Percentiles rank a stretch among this genome's conserved stretches.
Conservation (phyloP, 2,329 filamentous ascomycete genomes). For the Lecanicillium sp. region DNA sequence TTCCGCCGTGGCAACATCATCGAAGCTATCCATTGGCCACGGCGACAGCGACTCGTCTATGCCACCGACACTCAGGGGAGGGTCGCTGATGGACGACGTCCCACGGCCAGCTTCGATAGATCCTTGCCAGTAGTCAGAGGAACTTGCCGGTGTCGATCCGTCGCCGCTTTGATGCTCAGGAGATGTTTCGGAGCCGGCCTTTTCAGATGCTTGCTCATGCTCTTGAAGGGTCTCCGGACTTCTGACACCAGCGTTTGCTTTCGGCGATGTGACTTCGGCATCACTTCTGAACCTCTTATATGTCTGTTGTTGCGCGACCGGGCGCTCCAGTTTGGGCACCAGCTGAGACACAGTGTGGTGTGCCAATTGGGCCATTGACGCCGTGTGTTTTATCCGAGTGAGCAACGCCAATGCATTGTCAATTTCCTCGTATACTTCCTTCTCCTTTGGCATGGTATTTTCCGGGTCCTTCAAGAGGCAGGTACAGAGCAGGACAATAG, state of each 20-base stretch:
- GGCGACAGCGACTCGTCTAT: constrained; percentile 10
- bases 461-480: constrained; percentile 44
- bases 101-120: neutral
- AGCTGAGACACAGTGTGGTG: neutral
- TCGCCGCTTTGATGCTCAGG: constrained; percentile 2
- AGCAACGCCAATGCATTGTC: constrained; percentile 8
- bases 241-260: too few relatives aligned
- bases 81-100: neutral
- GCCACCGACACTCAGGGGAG: neutral
- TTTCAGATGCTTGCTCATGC: neutral
- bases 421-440: constrained; percentile 2
- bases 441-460: constrained; percentile 28
- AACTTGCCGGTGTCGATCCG: neutral
- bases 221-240: neutral
- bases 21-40: neutral
- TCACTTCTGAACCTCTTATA: constrained; percentile 1
- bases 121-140: constrained; percentile 7
- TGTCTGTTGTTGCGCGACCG: neutral
- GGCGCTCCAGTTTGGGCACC: neutral
- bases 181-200: constrained; percentile 3
- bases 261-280: neutral
- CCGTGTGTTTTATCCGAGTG: neutral
- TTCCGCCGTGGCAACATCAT: neutral
- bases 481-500: constrained; percentile 43
- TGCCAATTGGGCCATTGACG: constrained; percentile 2